phyloP scores from a whole-genome alignment of 306 rosid genomes.

The Inga oerstediana region DNA sequence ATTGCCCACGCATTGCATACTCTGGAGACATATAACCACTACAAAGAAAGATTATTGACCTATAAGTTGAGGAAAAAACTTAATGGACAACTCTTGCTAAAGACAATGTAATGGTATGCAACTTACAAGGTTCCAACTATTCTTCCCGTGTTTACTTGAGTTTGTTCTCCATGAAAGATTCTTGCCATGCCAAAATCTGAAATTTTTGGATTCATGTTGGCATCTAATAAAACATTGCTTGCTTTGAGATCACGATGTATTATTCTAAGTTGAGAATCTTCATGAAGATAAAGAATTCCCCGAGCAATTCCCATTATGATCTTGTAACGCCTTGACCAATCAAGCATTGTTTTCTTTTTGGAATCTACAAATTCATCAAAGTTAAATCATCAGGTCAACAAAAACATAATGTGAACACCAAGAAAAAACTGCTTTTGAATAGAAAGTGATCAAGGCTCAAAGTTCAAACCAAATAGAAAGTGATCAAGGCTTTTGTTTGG shows the following conservation, averaged over 20 bases:
- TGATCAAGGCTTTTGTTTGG: slow-evolving; percentile 57
- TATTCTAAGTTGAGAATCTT: slow-evolving; percentile 63
- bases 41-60: neutral
- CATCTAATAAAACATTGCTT: slow-evolving; percentile 62
- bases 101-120: neutral
- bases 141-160: slow-evolving; percentile 47
- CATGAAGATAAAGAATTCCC: slow-evolving; percentile 68
- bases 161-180: slow-evolving; percentile 46
- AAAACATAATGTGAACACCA: neutral
- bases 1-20: slow-evolving; percentile 54
- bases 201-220: slow-evolving; percentile 59
- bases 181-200: slow-evolving; percentile 81
- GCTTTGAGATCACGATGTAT: slow-evolving; percentile 73
- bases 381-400: slow-evolving; percentile 1
- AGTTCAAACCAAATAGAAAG: slow-evolving; percentile 27
- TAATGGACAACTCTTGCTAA: neutral
- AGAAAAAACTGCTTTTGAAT: neutral
- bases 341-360: slow-evolving; percentile 23
- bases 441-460: neutral
- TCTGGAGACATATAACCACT: slow-evolving; percentile 62
- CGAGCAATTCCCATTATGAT: slow-evolving; percentile 61
- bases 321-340: slow-evolving; percentile 57
- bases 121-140: slow-evolving; percentile 78
- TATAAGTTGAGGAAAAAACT: neutral
- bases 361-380: neutral